phyloP scores from a whole-genome alignment of 441 rosid genomes.

The Erodium chrysanthum region DNA sequence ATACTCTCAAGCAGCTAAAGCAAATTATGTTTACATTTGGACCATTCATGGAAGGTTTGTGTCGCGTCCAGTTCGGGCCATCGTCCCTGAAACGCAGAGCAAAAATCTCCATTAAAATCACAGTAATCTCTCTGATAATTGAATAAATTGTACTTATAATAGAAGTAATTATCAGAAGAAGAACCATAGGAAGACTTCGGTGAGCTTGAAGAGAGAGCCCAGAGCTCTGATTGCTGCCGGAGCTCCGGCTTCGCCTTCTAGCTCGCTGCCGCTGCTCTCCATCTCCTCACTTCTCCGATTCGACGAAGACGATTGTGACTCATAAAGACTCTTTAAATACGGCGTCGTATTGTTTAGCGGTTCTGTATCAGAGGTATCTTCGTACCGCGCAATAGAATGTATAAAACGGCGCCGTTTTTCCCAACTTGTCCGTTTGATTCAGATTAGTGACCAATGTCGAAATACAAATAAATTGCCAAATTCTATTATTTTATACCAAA shows the following conservation, averaged over 20 bases:
- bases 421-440: no score
- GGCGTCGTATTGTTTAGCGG: no score
- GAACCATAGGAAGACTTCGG: conserved; percentile 60
- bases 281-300: no score
- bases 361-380: no score
- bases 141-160: no score
- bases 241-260: conserved; percentile 25
- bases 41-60: conserved; percentile 23
- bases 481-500: no score
- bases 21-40: conserved; percentile 19
- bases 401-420: no score
- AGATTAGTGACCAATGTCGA: no score
- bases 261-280: not conserved
- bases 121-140: not conserved
- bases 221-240: conserved; percentile 44
- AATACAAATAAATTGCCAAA: no score
- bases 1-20: not conserved
- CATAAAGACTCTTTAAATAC: no score
- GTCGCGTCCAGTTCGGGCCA: conserved; percentile 34
- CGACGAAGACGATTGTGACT: no score
- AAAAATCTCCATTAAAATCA: not conserved
- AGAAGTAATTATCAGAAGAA: conserved; percentile 3
- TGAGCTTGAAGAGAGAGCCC: conserved; percentile 65
- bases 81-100: conserved; percentile 39
- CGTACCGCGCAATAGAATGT: no score